Evolutionary conservation across 495 filamentous ascomycete genomes (phyloP).

Genomic region (Elaphomyces granulatus): DNA sequence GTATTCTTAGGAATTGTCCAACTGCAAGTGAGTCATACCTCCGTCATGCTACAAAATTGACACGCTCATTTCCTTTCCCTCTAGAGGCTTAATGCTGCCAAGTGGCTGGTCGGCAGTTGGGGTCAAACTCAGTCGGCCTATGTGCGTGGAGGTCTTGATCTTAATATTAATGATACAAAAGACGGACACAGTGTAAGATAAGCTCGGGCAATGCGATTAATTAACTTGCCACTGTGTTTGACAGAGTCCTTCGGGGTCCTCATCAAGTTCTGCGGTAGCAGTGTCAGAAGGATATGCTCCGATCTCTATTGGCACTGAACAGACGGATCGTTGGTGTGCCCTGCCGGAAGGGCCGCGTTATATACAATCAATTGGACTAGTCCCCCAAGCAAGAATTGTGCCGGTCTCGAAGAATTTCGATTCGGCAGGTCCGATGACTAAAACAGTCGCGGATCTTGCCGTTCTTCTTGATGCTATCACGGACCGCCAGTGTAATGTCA

Average conservation of each 20-base stretch:
- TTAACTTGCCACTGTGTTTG: neutral
- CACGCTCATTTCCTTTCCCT: too few species aligned
- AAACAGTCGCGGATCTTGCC: constrained; percentile 16
- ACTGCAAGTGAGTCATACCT: too few species aligned
- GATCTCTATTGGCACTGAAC: constrained; percentile 31
- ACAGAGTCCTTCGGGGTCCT: constrained; percentile 31
- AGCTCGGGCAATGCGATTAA: constrained; percentile 1
- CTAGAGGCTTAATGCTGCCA: constrained; percentile 16
- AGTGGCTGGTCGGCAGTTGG: constrained; percentile 31
- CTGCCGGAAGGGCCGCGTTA: constrained; percentile 24
- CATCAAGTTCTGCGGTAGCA: constrained; percentile 33
- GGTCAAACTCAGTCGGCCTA: constrained; percentile 34
- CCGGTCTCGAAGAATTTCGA: constrained; percentile 18
- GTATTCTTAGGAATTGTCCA: constrained; percentile 11
- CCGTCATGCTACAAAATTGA: too few species aligned
- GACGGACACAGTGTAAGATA: constrained; percentile 21
- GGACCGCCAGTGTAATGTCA: too few species aligned
- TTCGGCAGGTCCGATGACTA: constrained; percentile 22
- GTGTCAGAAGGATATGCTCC: constrained; percentile 32
- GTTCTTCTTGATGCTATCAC: constrained; percentile 12
- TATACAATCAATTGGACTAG: constrained; percentile 15
- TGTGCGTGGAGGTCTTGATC: constrained; percentile 14
- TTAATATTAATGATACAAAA: neutral
- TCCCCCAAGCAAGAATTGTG: constrained; percentile 18
- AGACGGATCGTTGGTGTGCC: constrained; percentile 32